Evolutionary conservation across 257 asterid species (phyloP), one percentile per base, ranked within the genome.

Genomic region (Craterostigma plantagineum): DNA sequence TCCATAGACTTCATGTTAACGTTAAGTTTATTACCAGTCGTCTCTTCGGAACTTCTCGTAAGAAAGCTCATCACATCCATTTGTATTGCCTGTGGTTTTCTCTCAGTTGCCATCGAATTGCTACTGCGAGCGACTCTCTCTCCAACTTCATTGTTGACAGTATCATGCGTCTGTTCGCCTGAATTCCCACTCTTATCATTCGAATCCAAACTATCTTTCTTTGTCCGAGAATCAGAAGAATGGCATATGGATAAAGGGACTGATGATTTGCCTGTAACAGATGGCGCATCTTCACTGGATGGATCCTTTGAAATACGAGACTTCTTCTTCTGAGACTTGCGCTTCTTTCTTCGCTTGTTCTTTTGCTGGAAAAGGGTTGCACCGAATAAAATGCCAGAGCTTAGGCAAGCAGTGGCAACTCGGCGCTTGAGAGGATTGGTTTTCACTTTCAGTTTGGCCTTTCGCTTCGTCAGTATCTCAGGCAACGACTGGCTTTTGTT

Each of bases 301-400:
- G 42, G 38, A 54, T 48, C 35, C 33, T 60, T 53, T 38, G 8
- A 10, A n/a, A 38, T 11, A 34, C 61, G 46, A 50, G 59, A 49
- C 46, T 50, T 57, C 55, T 59, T 42, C 17, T 35, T 49, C 40
- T 38, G 8, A 62, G 51, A 53, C 43, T n/a, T 39, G 17, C 8
- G 56, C 48, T 57, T 65, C 34, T 56, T 60, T 51, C 54, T 69
- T 49, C 33, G 63, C 50, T 62, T 81, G 64, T 62, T 80, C 61
- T 69, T 76, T 30, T 16, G 56, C 53, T 54, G 34, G 64, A 53
- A 57, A 14, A 73, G 63, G 43, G 73, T 55, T 10, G 45, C 64
- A 49, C 82, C 71, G 35, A 79, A 71, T 52, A 90, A 58, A 48
- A 82, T 58, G 66, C 37, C 63, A 51, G 79, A 70, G 70, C 93